phyloP scores from a whole-genome alignment of 306 rosid genomes.

The Lotus japonicus region DNA sequence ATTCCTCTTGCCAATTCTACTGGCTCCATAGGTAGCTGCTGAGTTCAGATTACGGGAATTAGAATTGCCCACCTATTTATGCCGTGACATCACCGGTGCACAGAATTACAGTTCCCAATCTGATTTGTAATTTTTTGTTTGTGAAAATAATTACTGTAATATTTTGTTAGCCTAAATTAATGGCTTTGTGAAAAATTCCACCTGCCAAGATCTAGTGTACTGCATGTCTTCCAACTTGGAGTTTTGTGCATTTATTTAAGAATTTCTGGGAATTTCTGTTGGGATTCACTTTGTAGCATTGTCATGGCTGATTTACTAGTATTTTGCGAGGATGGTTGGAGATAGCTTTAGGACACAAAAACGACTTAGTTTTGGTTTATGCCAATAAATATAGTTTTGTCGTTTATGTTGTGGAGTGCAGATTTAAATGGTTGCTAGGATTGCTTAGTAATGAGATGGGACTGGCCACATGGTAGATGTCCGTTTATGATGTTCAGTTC shows the following conservation, averaged over 20 bases:
- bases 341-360: neutral
- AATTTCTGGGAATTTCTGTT: neutral
- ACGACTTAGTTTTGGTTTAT: neutral
- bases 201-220: constrained; percentile 23
- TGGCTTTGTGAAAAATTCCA: constrained; percentile 40
- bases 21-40: constrained; percentile 35
- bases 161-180: constrained; percentile 56
- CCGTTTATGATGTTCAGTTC: neutral
- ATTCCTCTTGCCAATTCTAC: constrained; percentile 40
- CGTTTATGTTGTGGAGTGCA: neutral
- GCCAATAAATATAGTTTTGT: neutral
- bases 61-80: constrained; percentile 32
- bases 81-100: constrained; percentile 45
- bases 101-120: constrained; percentile 57
- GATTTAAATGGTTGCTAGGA: neutral
- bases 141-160: constrained; percentile 56
- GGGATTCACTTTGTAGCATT: neutral
- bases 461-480: neutral
- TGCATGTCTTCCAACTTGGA: constrained; percentile 24
- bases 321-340: neutral
- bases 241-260: constrained; percentile 6
- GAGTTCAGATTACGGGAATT: constrained; percentile 38
- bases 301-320: neutral
- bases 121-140: constrained; percentile 58
- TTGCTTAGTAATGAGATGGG: neutral